Evolutionary conservation across 2,329 filamentous ascomycete genomes (phyloP).

Genomic region (Karstenula rhodostoma): DNA sequence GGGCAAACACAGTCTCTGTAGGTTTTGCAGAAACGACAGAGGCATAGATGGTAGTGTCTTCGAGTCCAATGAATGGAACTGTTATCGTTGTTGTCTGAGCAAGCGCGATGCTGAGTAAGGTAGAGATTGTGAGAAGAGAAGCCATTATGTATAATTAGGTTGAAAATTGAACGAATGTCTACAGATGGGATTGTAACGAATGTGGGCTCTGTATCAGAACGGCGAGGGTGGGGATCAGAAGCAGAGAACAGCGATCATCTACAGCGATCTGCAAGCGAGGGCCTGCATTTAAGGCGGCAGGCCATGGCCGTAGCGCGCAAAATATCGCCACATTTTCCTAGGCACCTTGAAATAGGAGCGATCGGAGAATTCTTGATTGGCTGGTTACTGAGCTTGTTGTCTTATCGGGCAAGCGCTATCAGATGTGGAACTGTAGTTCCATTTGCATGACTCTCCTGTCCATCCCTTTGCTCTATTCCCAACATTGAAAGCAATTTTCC

Average conservation of each 20-base stretch:
- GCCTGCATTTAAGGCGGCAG: background rate
- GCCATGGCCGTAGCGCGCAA: background rate
- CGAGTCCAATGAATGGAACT: constrained; percentile 22
- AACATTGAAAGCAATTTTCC: background rate
- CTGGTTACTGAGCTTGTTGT: background rate
- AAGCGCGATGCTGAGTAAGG: constrained; percentile 16
- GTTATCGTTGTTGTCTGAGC: constrained; percentile 26
- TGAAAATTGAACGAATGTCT: background rate
- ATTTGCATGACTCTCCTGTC: background rate
- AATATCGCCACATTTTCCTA: background rate
- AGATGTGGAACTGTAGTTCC: background rate
- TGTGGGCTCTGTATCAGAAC: background rate
- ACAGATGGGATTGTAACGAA: background rate
- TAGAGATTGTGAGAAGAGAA: background rate
- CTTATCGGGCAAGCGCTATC: background rate
- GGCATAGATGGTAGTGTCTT: constrained; percentile 14
- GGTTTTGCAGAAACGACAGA: constrained; percentile 27
- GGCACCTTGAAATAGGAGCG: background rate
- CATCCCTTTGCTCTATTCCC: background rate
- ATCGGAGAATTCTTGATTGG: background rate
- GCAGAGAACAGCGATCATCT: background rate
- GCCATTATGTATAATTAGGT: constrained; percentile 10
- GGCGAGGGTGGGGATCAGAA: background rate
- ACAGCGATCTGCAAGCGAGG: background rate
- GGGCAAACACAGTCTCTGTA: constrained; percentile 21